Evolutionary conservation across 768 basidiomycete species (phyloP).

Genomic region (Tulasnella sp.): DNA sequence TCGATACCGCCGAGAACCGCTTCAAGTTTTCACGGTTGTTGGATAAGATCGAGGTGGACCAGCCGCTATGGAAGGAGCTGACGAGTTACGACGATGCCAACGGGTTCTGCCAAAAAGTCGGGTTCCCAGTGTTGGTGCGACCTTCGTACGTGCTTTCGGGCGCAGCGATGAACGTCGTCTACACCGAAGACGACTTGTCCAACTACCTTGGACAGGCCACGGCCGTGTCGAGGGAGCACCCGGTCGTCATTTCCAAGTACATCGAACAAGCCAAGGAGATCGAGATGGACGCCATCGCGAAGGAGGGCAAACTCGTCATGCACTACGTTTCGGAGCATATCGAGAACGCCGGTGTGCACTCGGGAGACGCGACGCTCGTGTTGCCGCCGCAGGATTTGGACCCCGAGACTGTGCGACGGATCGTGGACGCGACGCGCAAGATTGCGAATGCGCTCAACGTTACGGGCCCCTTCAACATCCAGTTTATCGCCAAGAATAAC

Average conservation of each 20-base stretch:
- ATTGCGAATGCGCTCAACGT: conserved; percentile 97
- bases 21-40: conserved; percentile 98
- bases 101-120: conserved; percentile 82
- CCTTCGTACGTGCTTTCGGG: conserved; percentile 99
- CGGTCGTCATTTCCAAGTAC: conserved; percentile 97
- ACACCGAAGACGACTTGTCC: conserved; percentile 76
- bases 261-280: conserved; percentile 99
- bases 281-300: conserved; percentile 98
- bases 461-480: conserved; percentile 97
- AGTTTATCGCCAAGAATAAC: conserved; percentile 99
- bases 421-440: conserved; percentile 93
- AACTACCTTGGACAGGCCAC: conserved; percentile 92
- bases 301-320: conserved; percentile 97
- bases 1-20: conserved; percentile 96
- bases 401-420: conserved; percentile 88
- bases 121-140: conserved; percentile 90
- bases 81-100: conserved; percentile 81
- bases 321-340: conserved; percentile 99
- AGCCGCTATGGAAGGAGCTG: conserved; percentile 94
- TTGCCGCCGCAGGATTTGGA: conserved; percentile 97
- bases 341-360: conserved; percentile 98
- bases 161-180: conserved; percentile 99
- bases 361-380: conserved; percentile 95
- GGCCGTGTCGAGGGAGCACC: conserved; percentile 90
- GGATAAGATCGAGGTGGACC: conserved; percentile 97